phyloP scores from a whole-genome alignment of 1,284 basidiomycete species.

The Trametes pubescens region DNA sequence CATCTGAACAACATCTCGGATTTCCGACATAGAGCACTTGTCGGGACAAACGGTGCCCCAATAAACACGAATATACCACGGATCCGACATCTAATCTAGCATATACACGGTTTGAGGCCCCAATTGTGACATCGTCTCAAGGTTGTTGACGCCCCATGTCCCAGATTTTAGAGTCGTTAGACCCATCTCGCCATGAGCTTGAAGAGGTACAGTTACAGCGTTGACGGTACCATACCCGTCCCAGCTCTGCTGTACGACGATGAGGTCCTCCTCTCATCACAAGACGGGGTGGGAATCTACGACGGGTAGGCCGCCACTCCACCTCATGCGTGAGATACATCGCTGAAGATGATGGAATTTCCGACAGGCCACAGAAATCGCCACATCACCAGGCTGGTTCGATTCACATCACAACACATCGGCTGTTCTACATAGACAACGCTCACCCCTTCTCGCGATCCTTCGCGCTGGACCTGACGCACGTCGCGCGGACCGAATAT shows the following conservation, averaged over 20 bases:
- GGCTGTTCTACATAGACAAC: constrained; percentile 83
- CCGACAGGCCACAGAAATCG: constrained; percentile 80
- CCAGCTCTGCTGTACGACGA: constrained; percentile 79
- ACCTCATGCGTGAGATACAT: background rate
- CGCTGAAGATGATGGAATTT: background rate
- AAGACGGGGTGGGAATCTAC: constrained; percentile 88
- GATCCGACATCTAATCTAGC: no score
- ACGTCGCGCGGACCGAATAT: constrained; percentile 84
- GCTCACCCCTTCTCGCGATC: constrained; percentile 57
- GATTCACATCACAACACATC: constrained; percentile 84
- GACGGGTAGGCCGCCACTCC: constrained; percentile 71
- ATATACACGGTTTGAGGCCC: no score
- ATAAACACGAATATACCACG: no score
- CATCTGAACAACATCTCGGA: no score
- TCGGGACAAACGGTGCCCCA: no score
- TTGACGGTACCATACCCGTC: constrained; percentile 80
- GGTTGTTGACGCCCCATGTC: background rate
- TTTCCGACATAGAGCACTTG: no score
- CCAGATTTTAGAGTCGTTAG: background rate
- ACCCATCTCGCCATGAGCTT: constrained; percentile 40
- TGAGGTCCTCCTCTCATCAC: constrained; percentile 77
- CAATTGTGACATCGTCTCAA: background rate
- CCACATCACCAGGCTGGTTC: constrained; percentile 76
- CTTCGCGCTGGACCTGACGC: constrained; percentile 70
- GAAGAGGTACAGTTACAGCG: constrained; percentile 57